Percentiles rank a stretch among this genome's conserved stretches.
phyloP scores from a whole-genome alignment of 78 protist genomes.

The Planoprotostelium fungivorum region DNA sequence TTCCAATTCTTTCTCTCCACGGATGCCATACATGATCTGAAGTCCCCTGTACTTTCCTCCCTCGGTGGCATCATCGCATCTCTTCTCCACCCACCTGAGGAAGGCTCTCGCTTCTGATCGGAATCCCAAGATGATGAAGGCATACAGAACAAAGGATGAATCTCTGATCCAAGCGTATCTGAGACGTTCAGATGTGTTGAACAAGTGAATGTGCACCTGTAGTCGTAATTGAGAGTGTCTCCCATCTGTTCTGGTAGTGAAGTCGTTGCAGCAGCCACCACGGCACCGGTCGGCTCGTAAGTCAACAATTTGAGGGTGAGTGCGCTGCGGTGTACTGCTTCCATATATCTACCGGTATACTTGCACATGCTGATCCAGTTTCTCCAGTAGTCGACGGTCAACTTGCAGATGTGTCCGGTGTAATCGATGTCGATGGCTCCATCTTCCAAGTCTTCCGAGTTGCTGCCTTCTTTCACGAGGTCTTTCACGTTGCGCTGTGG shows the following conservation, averaged over 20 bases:
- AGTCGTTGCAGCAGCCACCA: not conserved
- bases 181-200: no score
- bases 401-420: not conserved
- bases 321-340: not conserved
- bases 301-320: not conserved
- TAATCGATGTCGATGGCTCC: not conserved
- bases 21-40: not conserved
- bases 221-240: not conserved
- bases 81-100: not conserved
- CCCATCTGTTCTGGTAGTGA: not conserved
- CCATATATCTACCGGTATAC: conserved; percentile 26
- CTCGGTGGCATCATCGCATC: not conserved
- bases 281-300: not conserved
- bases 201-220: not conserved
- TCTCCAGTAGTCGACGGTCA: conserved; percentile 47
- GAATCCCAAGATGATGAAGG: not conserved
- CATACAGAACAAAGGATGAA: not conserved
- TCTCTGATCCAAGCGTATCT: not conserved
- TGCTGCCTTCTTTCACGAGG: not conserved
- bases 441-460: not conserved
- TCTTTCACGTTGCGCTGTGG: no score
- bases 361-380: conserved; percentile 54
- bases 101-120: not conserved
- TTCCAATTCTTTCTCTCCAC: not conserved
- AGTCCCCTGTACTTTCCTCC: not conserved